A percentile compares a stretch with the other conserved stretches of the same genome.
These are phyloP conservation scores for Takashimella koratensis DNA, from an alignment of 1,284 basidiomycete genomes.

Conservation along the genomic window DNA sequence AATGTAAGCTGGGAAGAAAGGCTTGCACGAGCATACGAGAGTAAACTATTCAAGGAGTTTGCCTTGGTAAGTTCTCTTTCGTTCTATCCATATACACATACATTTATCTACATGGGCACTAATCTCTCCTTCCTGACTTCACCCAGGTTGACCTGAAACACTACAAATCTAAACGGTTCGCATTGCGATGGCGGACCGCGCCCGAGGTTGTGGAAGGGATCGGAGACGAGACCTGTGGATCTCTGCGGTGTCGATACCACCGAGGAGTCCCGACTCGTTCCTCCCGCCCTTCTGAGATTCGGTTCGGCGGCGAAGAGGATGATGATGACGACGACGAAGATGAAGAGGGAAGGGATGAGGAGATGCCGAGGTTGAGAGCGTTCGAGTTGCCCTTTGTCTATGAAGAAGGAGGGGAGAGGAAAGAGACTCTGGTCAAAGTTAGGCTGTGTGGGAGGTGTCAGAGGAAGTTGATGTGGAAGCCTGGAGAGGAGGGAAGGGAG, in stretches of 20 bases:
- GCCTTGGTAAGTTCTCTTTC: slow-evolving; percentile 62
- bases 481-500: slow-evolving; percentile 29
- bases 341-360: slow-evolving; percentile 11
- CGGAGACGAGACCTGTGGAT: slow-evolving; percentile 81
- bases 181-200: slow-evolving; percentile 87
- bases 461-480: slow-evolving; percentile 80
- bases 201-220: slow-evolving; percentile 76
- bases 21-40: slow-evolving; percentile 81
- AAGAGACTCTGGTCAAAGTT: slow-evolving; percentile 81
- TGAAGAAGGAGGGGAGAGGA: slow-evolving; percentile 66
- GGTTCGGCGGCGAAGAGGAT: not conserved
- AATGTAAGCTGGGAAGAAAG: slow-evolving; percentile 66
- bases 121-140: no score
- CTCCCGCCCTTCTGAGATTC: not conserved
- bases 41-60: slow-evolving; percentile 80
- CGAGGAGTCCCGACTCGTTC: slow-evolving; percentile 25
- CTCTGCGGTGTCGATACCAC: slow-evolving; percentile 74
- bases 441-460: slow-evolving; percentile 73
- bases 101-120: no score
- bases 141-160: slow-evolving; percentile 78
- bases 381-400: slow-evolving; percentile 87
- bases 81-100: no score
- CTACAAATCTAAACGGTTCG: slow-evolving; percentile 87
- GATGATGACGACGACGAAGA: slow-evolving; percentile 22
- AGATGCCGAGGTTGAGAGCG: slow-evolving; percentile 55